A percentile compares a stretch with the other conserved stretches of the same genome.
phyloP scores from a whole-genome alignment of 345 rosid species.

The Eucalyptus erythrocorys region DNA sequence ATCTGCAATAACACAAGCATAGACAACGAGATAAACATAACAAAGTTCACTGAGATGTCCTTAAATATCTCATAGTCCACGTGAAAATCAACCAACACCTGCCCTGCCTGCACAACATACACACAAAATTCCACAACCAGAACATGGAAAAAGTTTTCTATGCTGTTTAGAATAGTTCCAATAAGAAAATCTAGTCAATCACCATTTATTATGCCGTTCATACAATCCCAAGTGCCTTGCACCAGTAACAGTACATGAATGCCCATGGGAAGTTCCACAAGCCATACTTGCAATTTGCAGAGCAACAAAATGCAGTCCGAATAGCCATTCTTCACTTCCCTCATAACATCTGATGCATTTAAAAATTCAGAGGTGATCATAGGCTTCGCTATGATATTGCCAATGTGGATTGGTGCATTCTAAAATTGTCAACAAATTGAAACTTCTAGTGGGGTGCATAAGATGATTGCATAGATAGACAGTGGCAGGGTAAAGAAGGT shows the following conservation, averaged over 20 bases:
- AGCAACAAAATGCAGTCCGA: not conserved
- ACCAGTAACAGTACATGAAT: not conserved
- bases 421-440: not conserved
- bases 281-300: not conserved
- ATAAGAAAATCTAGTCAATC: not conserved
- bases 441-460: not conserved
- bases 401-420: not conserved
- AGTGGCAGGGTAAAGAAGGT: not conserved
- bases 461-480: not conserved
- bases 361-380: not conserved
- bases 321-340: not conserved
- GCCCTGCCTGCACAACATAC: not conserved
- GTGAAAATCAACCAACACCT: not conserved
- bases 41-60: not conserved
- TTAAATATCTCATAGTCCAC: not conserved
- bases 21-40: not conserved
- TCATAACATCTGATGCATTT: not conserved
- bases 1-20: conserved; percentile 28
- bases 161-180: not conserved
- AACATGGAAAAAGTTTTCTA: not conserved
- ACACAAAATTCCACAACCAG: not conserved
- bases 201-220: not conserved
- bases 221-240: not conserved
- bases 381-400: not conserved
- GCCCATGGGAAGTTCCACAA: not conserved